phyloP scores from a whole-genome alignment of 345 rosid species.

The Euphorbia tirucalli region DNA sequence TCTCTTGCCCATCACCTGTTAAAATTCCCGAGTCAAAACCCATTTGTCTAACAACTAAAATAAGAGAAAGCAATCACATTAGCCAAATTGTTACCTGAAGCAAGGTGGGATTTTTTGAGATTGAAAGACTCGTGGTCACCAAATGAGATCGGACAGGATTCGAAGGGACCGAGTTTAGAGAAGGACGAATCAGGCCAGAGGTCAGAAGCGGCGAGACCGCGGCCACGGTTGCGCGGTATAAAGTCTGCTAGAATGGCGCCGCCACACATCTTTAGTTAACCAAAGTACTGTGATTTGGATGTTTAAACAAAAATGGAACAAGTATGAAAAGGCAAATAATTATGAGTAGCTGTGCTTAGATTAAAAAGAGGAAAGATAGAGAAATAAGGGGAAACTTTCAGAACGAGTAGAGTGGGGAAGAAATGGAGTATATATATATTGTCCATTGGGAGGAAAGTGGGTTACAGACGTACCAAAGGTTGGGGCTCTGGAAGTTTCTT shows the following conservation, averaged over 20 bases:
- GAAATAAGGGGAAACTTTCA: not conserved
- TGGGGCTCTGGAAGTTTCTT: slow-evolving; percentile 11
- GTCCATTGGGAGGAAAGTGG: not conserved
- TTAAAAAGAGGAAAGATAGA: not conserved
- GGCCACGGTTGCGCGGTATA: slow-evolving; percentile 42
- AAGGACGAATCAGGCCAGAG: slow-evolving; percentile 51
- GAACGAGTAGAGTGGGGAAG: no score
- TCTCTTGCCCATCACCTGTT: slow-evolving; percentile 43
- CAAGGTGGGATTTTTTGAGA: slow-evolving; percentile 27
- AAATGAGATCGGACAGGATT: slow-evolving; percentile 16
- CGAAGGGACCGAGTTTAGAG: slow-evolving; percentile 19
- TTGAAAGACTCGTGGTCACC: slow-evolving; percentile 7
- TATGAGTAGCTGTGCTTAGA: not conserved
- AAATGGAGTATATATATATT: slow-evolving; percentile 11
- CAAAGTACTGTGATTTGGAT: not conserved
- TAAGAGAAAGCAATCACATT: no score
- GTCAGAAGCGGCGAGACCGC: slow-evolving; percentile 38
- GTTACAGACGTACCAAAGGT: not conserved
- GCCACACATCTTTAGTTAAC: slow-evolving; percentile 53
- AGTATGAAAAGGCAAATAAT: not conserved
- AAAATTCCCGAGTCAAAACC: slow-evolving; percentile 21
- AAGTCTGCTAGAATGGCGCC: slow-evolving; percentile 59
- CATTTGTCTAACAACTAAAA: not conserved
- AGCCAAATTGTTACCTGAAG: slow-evolving; percentile 44
- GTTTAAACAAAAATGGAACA: not conserved